Base-by-base conservation (phyloP, 2,329 filamentous ascomycete genomes). In the Aspergillus ibericus region DNA sequence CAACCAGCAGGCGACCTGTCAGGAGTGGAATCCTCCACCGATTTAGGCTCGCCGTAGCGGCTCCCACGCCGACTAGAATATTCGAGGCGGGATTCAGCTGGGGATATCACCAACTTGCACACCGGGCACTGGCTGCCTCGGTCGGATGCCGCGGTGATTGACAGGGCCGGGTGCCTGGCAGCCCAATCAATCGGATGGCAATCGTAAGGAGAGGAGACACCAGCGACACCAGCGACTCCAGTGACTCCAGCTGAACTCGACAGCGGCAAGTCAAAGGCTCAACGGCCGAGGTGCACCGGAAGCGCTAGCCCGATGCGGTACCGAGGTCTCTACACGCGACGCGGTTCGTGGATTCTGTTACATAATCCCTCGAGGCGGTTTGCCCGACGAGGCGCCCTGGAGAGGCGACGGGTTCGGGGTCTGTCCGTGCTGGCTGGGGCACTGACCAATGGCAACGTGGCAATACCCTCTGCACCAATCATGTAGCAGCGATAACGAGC, bases 391-490 rank as follows among this genome's bases (percentile, higher is more conserved):
- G 29, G n/a, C 51, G 36, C 51, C 51, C 51, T 40, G 51, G 51
- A 53, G 51, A 53, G 51, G 51, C 51, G 51, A 44, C 36, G 5
- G 16, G 22, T 59, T 66, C 64, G 64, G 64, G 58, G 53, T 54
- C 58, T 63, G 63, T 63, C 63, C 59, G 63, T 65, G 63, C 64
- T 55, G 58, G n/a, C 51, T 32, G 46, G 16, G 51, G 50, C 53
- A 58, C 56, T 59, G 62, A 18, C 60, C 62, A 62, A 62, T 60
- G 20, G 58, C 25, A 62, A 59, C 51, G 55, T 51, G 52, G 40
- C 22, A 25, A 35, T 13, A 1, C 2, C 12, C 0, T 8, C 1
- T 27, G 3, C 4, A 4, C 64, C 58, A 66, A 66, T 64, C 46
- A 62, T 1, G 1, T 5, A 1, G 13, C 34, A 9, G 54, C 63